These are phyloP conservation scores for Scedosporium apiospermum DNA, from an alignment of 2,329 filamentous ascomycete genomes.

Conservation along the genomic window DNA sequence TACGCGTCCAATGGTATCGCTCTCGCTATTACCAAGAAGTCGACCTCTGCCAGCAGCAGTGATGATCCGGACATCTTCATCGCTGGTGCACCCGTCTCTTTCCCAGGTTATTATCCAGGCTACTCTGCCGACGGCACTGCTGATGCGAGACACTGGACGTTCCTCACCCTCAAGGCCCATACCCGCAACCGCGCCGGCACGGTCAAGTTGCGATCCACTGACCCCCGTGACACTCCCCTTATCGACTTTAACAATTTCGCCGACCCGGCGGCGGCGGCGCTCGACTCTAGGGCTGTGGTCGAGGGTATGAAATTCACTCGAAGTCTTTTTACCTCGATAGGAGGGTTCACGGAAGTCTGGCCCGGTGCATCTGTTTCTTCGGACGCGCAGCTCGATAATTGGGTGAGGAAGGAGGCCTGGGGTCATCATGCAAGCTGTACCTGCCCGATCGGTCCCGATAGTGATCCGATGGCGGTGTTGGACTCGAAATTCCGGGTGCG, in stretches of 20 bases:
- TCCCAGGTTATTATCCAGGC: conserved; percentile 46
- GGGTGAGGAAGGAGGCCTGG: conserved; percentile 38
- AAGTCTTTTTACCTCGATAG: conserved; percentile 14
- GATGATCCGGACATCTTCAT: conserved; percentile 44
- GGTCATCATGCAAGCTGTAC: conserved; percentile 50
- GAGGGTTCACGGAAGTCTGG: conserved; percentile 11
- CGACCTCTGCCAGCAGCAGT: conserved; percentile 23
- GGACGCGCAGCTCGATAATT: conserved; percentile 34
- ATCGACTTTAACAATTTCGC: conserved; percentile 40
- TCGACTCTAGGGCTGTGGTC: conserved; percentile 33
- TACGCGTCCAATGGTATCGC: conserved; percentile 42
- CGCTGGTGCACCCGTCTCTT: conserved; percentile 43
- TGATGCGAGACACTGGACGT: conserved; percentile 30
- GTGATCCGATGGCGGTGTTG: conserved; percentile 44
- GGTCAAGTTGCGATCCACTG: conserved; percentile 37
- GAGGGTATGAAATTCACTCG: conserved; percentile 36
- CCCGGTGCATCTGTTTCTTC: conserved; percentile 27
- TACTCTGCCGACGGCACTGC: conserved; percentile 35
- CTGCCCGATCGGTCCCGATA: conserved; percentile 42
- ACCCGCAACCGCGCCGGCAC: conserved; percentile 30
- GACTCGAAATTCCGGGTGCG: conserved; percentile 45
- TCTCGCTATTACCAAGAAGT: conserved; percentile 30
- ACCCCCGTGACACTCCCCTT: conserved; percentile 42
- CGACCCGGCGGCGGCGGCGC: conserved; percentile 27
- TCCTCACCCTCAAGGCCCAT: conserved; percentile 41